These are phyloP conservation scores for Brassica nigra DNA, from an alignment of 345 rosid species.

Conservation along the genomic window DNA sequence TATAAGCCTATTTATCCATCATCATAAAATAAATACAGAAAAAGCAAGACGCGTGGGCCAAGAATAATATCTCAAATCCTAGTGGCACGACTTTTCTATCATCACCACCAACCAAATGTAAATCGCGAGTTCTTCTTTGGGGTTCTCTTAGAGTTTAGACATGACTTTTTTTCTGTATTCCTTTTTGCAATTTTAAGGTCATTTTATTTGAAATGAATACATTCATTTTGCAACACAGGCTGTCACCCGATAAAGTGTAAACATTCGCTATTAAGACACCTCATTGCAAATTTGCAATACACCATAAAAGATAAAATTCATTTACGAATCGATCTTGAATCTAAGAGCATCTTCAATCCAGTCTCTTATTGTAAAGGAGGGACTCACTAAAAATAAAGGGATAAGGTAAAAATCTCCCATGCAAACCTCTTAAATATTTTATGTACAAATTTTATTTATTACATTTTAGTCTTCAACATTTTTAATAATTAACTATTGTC, in stretches of 20 bases:
- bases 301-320: conserved; percentile 1
- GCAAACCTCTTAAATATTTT: too few relatives aligned
- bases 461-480: too few relatives aligned
- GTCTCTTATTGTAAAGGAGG: too few relatives aligned
- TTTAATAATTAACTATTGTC: too few relatives aligned
- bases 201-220: neutral
- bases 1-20: neutral
- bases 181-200: neutral
- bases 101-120: conserved; percentile 33
- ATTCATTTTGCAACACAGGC: conserved; percentile 2
- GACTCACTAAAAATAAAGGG: too few relatives aligned
- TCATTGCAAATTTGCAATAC: neutral
- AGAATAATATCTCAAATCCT: conserved; percentile 34
- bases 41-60: conserved; percentile 38
- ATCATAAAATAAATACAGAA: conserved; percentile 18
- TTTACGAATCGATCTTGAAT: neutral
- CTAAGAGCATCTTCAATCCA: neutral
- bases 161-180: neutral
- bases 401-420: too few relatives aligned
- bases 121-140: conserved; percentile 17
- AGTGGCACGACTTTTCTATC: conserved; percentile 39
- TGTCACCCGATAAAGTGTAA: neutral
- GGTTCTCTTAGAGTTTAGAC: conserved; percentile 1
- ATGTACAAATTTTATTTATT: too few relatives aligned
- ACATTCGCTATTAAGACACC: conserved; percentile 29